These are phyloP conservation scores for Alternaria angustiovoidea DNA, from an alignment of 2,329 filamentous ascomycete genomes.

Conservation along the genomic window DNA sequence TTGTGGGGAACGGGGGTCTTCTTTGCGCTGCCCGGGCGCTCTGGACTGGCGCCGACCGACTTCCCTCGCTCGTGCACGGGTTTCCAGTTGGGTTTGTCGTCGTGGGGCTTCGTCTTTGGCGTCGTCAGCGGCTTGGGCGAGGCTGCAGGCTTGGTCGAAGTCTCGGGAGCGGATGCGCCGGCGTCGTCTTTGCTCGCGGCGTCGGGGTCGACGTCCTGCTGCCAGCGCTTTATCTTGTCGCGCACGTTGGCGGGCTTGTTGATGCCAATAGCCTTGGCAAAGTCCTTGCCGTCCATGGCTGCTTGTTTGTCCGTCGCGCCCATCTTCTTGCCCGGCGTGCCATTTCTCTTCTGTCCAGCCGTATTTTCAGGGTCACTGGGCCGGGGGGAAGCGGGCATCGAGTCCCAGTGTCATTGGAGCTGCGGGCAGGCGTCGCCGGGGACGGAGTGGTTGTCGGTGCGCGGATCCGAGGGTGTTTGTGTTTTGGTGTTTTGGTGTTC, in stretches of 20 bases:
- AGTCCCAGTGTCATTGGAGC: conserved; percentile 32
- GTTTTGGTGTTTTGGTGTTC: conserved; percentile 18
- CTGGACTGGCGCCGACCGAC: conserved; percentile 35
- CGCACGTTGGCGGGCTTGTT: conserved; percentile 63
- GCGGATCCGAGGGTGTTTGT: conserved; percentile 8
- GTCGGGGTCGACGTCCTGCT: conserved; percentile 76
- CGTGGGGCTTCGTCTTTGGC: conserved; percentile 34
- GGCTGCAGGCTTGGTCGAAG: conserved; percentile 10
- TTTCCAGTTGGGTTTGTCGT: conserved; percentile 40
- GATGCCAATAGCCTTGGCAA: conserved; percentile 53
- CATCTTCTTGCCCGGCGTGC: conserved; percentile 39
- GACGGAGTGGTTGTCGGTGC: conserved; percentile 4
- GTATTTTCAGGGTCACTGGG: conserved; percentile 31
- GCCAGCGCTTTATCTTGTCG: conserved; percentile 85
- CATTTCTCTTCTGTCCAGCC: conserved; percentile 39
- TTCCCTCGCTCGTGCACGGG: conserved; percentile 34
- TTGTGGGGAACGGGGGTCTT: conserved; percentile 44
- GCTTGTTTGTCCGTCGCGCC: conserved; percentile 37
- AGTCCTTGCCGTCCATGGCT: conserved; percentile 47
- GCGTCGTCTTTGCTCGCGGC: conserved; percentile 23
- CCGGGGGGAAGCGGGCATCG: conserved; percentile 36
- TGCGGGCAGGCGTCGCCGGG: conserved; percentile 20
- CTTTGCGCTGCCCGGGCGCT: conserved; percentile 43
- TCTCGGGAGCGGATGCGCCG: conserved; percentile 8
- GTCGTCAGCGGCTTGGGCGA: conserved; percentile 29